Conservation (phyloP, 1,284 basidiomycete genomes). For the Thecaphora frezii region DNA sequence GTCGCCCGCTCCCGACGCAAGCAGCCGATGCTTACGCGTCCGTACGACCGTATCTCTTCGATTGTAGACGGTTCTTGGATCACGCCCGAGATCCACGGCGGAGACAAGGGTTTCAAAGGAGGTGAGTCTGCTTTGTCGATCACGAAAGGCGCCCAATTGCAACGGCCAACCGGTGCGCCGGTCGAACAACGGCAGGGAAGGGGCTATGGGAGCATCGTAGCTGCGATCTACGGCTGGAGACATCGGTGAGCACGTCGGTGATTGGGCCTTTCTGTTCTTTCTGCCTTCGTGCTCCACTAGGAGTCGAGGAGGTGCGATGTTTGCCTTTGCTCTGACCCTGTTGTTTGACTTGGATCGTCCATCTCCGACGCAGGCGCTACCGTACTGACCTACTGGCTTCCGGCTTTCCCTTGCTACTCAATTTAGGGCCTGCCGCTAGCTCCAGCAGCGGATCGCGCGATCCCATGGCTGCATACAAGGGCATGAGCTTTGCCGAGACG, state of each 20-base stretch:
- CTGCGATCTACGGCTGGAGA: too few relatives aligned
- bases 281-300: neutral
- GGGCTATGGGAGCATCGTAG: too few relatives aligned
- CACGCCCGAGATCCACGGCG: constrained; percentile 55
- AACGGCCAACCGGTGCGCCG: too few relatives aligned
- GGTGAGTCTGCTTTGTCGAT: constrained; percentile 34
- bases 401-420: neutral
- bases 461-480: constrained; percentile 32
- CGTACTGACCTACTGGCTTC: too few relatives aligned
- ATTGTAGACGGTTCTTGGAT: constrained; percentile 51
- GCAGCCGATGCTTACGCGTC: neutral
- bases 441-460: constrained; percentile 24
- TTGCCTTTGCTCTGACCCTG: neutral
- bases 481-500: constrained; percentile 50
- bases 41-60: neutral
- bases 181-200: neutral
- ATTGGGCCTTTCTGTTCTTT: constrained; percentile 1
- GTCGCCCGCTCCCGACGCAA: too few relatives aligned
- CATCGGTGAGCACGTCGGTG: constrained; percentile 2
- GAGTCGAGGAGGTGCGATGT: neutral
- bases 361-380: too few relatives aligned
- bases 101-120: constrained; percentile 54
- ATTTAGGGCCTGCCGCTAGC: constrained; percentile 12
- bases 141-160: too few relatives aligned
- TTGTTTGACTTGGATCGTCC: too few relatives aligned